These are phyloP conservation scores for Gracilariopsis chorda DNA, from an alignment of 23 red algal species.

Conservation along the genomic window DNA sequence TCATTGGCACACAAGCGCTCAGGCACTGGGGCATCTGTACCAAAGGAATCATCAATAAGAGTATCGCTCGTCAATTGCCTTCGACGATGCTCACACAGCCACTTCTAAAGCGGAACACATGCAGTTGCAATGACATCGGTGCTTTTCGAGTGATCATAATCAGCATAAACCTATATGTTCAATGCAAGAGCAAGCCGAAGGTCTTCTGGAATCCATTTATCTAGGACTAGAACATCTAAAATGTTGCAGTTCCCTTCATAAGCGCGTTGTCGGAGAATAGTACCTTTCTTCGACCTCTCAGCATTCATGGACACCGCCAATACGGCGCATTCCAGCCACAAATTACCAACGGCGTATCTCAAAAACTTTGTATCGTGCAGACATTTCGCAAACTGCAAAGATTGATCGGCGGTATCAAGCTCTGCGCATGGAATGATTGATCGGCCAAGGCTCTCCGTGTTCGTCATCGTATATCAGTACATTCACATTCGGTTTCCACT, in stretches of 20 bases:
- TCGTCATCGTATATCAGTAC: constrained; percentile 64
- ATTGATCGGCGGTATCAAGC: constrained; percentile 22
- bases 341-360: constrained; percentile 23
- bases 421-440: constrained; percentile 53
- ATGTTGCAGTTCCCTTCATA: constrained; percentile 63
- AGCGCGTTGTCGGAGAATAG: constrained; percentile 38
- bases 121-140: constrained; percentile 46
- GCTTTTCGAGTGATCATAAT: constrained; percentile 5
- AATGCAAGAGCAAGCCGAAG: constrained; percentile 32
- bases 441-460: constrained; percentile 59
- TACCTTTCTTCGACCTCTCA: constrained; percentile 30
- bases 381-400: constrained; percentile 37
- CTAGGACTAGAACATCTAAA: constrained; percentile 52
- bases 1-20: neutral
- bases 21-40: constrained; percentile 55
- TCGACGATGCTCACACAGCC: constrained; percentile 26
- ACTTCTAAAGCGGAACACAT: constrained; percentile 30
- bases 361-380: constrained; percentile 47
- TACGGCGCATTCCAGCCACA: constrained; percentile 52
- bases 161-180: constrained; percentile 45
- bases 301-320: neutral
- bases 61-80: constrained; percentile 14
- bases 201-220: constrained; percentile 53
- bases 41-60: constrained; percentile 50
- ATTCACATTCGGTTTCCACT: constrained; percentile 70